Evolutionary conservation across 2,329 filamentous ascomycete genomes (phyloP).

Genomic region (Colletotrichum scovillei): DNA sequence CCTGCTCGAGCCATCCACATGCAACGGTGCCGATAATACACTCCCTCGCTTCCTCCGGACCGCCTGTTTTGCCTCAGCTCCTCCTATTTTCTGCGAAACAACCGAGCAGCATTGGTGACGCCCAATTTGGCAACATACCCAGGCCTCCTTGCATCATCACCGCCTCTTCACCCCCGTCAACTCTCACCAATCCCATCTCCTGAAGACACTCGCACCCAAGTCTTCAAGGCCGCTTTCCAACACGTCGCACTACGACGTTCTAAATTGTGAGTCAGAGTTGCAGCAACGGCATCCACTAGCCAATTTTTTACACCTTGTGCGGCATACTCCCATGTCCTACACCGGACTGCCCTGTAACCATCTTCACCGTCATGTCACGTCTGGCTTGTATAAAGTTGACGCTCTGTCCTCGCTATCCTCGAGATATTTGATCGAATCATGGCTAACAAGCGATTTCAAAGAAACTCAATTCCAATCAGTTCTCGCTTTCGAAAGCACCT

Average conservation of each 20-base stretch:
- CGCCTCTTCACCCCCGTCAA: conserved; percentile 36
- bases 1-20: conserved; percentile 28
- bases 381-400: conserved; percentile 39
- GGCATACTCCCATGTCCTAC: conserved; percentile 3
- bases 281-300: conserved; percentile 34
- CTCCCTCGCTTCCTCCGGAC: conserved; percentile 39
- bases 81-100: conserved; percentile 44
- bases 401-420: conserved; percentile 36
- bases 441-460: conserved; percentile 31
- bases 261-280: conserved; percentile 37
- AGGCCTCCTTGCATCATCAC: conserved; percentile 39
- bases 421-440: conserved; percentile 20
- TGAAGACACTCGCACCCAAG: conserved; percentile 16
- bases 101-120: conserved; percentile 48
- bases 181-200: conserved; percentile 33
- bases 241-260: conserved; percentile 35
- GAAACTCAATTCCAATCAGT: conserved; percentile 4
- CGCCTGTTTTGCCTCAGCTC: conserved; percentile 40
- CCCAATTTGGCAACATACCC: conserved; percentile 46
- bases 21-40: conserved; percentile 40
- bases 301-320: conserved; percentile 28
- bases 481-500: conserved; percentile 1
- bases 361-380: conserved; percentile 41
- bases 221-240: conserved; percentile 26
- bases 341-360: conserved; percentile 6